phyloP scores from a whole-genome alignment of 768 basidiomycete species.

The Russula virescens region DNA sequence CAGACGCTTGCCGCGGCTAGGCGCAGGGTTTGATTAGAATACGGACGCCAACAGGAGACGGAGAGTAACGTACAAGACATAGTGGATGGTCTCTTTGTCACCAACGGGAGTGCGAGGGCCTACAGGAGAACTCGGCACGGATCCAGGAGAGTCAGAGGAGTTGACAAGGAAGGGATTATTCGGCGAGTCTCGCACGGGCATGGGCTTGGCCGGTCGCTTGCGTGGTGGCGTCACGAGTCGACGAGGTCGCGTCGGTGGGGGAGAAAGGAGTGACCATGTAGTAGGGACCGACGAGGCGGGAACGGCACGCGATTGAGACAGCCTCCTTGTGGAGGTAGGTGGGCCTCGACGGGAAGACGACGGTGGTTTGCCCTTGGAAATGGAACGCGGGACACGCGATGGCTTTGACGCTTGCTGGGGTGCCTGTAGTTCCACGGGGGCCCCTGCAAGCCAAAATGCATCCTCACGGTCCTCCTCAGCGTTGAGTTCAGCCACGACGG shows the following conservation, averaged over 20 bases:
- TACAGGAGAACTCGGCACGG: conserved; percentile 21
- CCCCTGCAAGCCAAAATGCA: conserved; percentile 20
- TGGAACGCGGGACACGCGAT: conserved; percentile 9
- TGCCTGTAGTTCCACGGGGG: not conserved
- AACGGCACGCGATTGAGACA: conserved; percentile 22
- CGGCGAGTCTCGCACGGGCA: conserved; percentile 25
- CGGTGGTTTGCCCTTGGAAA: conserved; percentile 11
- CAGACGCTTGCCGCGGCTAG: conserved; percentile 23
- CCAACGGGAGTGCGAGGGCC: conserved; percentile 20
- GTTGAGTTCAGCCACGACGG: conserved; percentile 20
- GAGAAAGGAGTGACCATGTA: conserved; percentile 23
- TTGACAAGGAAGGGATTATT: conserved; percentile 24
- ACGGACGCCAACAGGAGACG: not conserved
- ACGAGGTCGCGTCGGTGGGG: conserved; percentile 22
- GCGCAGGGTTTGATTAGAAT: no score
- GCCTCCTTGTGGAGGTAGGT: conserved; percentile 17
- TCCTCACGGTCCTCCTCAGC: conserved; percentile 21
- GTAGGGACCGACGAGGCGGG: conserved; percentile 8
- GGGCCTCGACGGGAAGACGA: conserved; percentile 16
- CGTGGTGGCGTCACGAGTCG: conserved; percentile 21
- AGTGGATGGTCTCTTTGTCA: conserved; percentile 20
- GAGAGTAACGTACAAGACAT: conserved; percentile 22
- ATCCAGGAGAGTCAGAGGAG: conserved; percentile 17
- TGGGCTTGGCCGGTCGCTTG: conserved; percentile 10
- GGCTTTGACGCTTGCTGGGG: conserved; percentile 15